Conservation (phyloP, 108 stramenopile species). For the Cyclotella kingstonii region DNA sequence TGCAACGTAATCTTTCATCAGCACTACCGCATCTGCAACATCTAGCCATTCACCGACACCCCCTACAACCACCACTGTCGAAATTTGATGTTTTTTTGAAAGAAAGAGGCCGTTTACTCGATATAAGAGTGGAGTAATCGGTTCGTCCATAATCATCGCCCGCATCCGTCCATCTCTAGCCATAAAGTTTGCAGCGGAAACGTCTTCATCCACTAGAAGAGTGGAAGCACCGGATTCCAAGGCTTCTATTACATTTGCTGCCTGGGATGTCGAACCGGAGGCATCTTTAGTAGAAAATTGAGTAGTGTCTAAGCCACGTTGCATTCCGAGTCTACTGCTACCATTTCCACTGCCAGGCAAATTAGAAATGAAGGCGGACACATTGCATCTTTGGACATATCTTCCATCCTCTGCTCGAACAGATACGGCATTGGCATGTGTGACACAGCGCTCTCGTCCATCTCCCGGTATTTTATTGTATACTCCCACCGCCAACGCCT, state of each 20-base stretch:
- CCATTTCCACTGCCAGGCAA: slow-evolving; percentile 49
- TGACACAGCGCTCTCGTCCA: slow-evolving; percentile 86
- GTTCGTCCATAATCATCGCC: slow-evolving; percentile 89
- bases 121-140: slow-evolving; percentile 92
- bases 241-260: slow-evolving; percentile 90
- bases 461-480: slow-evolving; percentile 91
- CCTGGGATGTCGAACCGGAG: slow-evolving; percentile 90
- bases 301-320: slow-evolving; percentile 51
- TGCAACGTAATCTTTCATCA: slow-evolving; percentile 88
- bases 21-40: slow-evolving; percentile 85
- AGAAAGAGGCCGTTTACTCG: slow-evolving; percentile 80
- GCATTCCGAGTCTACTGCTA: too few relatives aligned
- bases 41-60: slow-evolving; percentile 97
- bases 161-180: slow-evolving; percentile 92
- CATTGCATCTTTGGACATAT: slow-evolving; percentile 82
- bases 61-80: slow-evolving; percentile 94
- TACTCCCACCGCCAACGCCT: slow-evolving; percentile 77
- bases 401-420: slow-evolving; percentile 95
- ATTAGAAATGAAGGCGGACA: slow-evolving; percentile 91
- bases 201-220: slow-evolving; percentile 93
- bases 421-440: slow-evolving; percentile 73
- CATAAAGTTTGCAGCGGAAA: slow-evolving; percentile 96
- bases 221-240: slow-evolving; percentile 82
- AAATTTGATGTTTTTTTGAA: slow-evolving; percentile 62
- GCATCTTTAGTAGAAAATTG: slow-evolving; percentile 85